Evolutionary conservation across 768 basidiomycete species (phyloP).

Genomic region (Mycena galopus): DNA sequence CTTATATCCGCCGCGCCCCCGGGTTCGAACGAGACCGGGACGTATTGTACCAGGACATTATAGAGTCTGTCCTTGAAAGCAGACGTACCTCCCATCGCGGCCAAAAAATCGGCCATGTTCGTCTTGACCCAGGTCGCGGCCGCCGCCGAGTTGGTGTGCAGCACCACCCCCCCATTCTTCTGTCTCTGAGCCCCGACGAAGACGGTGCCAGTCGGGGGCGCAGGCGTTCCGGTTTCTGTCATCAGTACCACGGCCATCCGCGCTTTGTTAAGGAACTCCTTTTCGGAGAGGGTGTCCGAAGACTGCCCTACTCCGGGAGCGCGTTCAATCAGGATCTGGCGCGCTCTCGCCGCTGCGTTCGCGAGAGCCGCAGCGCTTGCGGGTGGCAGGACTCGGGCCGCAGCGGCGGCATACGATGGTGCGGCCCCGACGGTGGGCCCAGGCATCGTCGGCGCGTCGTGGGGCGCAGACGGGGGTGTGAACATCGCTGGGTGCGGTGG

Average conservation of each 20-base stretch:
- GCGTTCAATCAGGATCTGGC: neutral
- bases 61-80: conserved; percentile 11
- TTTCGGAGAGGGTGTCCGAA: neutral
- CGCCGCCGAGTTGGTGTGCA: conserved; percentile 22
- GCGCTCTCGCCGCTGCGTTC: neutral
- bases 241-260: too few relatives aligned
- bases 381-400: too few relatives aligned
- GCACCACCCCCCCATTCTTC: conserved; percentile 28
- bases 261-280: neutral
- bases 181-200: neutral
- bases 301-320: too few relatives aligned
- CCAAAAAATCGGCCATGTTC: conserved; percentile 23
- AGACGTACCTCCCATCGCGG: conserved; percentile 22
- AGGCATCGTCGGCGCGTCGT: too few relatives aligned
- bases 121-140: conserved; percentile 36
- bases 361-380: neutral
- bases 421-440: too few relatives aligned
- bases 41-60: conserved; percentile 36
- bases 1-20: neutral
- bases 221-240: too few relatives aligned
- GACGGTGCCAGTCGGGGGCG: too few relatives aligned
- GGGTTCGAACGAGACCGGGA: conserved; percentile 37
- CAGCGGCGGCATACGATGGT: too few relatives aligned
- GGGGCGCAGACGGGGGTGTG: too few relatives aligned
- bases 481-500: too few relatives aligned